phyloP scores from a whole-genome alignment of 1,139 yeast species.

The Debaryomyces coudertii region DNA sequence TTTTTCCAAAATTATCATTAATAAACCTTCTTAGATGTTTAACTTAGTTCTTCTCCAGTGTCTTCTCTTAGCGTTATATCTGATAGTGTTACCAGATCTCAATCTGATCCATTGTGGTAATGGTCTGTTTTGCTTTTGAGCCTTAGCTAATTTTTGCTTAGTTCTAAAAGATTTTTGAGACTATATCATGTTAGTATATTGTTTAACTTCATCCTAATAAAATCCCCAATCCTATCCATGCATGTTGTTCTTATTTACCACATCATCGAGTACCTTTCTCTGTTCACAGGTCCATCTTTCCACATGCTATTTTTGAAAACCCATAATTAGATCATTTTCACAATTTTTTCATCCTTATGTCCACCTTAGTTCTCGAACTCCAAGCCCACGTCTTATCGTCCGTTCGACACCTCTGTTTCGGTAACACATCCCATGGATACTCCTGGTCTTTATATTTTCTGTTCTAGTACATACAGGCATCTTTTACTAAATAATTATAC shows the following conservation, averaged over 20 bases:
- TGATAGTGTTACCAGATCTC: slow-evolving; percentile 96
- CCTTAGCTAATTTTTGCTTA: slow-evolving; percentile 99
- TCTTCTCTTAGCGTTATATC: slow-evolving; percentile 99
- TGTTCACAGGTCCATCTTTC: neutral
- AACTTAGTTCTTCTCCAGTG: slow-evolving; percentile 99
- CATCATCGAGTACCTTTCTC: neutral
- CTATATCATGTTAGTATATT: slow-evolving; percentile 45
- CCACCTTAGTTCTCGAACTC: neutral
- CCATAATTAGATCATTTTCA: neutral
- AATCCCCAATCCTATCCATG: neutral
- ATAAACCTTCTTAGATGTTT: slow-evolving; percentile 68
- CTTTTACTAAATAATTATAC: slow-evolving; percentile 23
- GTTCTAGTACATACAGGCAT: slow-evolving; percentile 39
- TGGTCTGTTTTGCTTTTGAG: slow-evolving; percentile 99
- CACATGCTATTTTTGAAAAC: neutral
- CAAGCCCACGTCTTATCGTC: neutral
- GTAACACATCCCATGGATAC: slow-evolving; percentile 1
- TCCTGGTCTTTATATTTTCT: neutral
- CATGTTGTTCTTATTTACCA: neutral
- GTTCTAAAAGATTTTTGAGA: slow-evolving; percentile 96
- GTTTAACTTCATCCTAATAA: neutral
- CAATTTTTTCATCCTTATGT: neutral
- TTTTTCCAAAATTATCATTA: slow-evolving; percentile 7
- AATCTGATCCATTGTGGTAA: slow-evolving; percentile 99
- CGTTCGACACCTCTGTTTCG: neutral